Conservation (phyloP, 768 basidiomycete genomes). For the Strobilomyces echinocephalus region DNA sequence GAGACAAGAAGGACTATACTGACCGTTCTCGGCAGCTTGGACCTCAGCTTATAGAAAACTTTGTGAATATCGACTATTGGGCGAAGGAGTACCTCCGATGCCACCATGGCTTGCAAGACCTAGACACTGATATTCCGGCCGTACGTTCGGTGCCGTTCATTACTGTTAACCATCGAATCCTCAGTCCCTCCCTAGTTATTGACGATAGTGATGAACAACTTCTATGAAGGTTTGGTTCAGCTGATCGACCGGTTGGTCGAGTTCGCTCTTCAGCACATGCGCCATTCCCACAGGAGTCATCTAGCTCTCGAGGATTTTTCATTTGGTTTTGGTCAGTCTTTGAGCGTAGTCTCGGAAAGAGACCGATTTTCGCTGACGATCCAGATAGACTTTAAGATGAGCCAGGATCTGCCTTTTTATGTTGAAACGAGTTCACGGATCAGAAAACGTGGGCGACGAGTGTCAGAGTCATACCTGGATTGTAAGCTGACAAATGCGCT, state of each 20-base stretch:
- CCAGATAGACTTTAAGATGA: constrained; percentile 26
- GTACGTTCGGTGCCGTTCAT: constrained; percentile 11
- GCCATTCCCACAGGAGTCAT: constrained; percentile 8
- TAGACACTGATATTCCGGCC: constrained; percentile 16
- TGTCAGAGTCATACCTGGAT: background rate
- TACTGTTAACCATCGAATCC: background rate
- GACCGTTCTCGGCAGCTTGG: constrained; percentile 21
- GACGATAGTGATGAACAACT: constrained; percentile 28
- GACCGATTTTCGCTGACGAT: background rate
- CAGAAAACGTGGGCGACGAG: constrained; percentile 21
- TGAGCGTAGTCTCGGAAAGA: background rate
- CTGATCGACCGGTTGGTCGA: constrained; percentile 24
- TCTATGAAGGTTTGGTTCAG: constrained; percentile 29
- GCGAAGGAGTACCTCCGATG: constrained; percentile 26
- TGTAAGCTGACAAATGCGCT: constrained; percentile 2
- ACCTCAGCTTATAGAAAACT: constrained; percentile 30
- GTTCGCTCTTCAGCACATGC: constrained; percentile 25
- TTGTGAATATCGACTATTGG: constrained; percentile 26
- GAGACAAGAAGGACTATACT: constrained; percentile 9
- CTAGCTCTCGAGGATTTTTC: constrained; percentile 25
- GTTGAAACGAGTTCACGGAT: constrained; percentile 24
- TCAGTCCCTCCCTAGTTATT: constrained; percentile 17
- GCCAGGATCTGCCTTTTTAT: constrained; percentile 28
- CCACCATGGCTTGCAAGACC: constrained; percentile 9
- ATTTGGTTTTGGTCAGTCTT: constrained; percentile 27